Evolutionary conservation across 139 green algal species (phyloP).

Genomic region (Tetradesmus obliquus): DNA sequence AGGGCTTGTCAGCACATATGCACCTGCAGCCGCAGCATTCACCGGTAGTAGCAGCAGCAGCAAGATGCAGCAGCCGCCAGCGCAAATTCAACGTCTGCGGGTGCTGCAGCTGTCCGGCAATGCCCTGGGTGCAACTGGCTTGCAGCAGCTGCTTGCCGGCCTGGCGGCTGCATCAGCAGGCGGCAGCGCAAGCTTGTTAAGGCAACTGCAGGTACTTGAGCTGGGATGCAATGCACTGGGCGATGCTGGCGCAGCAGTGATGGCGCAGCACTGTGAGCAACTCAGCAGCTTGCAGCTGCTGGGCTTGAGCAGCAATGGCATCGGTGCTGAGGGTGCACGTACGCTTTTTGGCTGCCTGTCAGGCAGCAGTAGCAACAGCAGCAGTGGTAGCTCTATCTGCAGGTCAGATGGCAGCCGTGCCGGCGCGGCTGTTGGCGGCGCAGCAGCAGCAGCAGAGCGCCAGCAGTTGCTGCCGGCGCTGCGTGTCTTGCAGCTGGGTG

Average conservation of each 20-base stretch:
- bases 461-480: background rate
- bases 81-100: background rate
- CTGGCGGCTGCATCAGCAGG: background rate
- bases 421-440: background rate
- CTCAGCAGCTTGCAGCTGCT: background rate
- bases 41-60: background rate
- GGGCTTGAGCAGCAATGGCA: background rate
- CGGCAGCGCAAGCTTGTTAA: background rate
- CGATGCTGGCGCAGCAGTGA: background rate
- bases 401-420: background rate
- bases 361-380: background rate
- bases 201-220: slow-evolving; percentile 1
- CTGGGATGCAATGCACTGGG: background rate
- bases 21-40: background rate
- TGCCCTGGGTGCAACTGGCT: background rate
- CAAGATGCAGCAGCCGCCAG: background rate
- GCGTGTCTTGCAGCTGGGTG: slow-evolving; percentile 18
- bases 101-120: slow-evolving; percentile 19
- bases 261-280: background rate
- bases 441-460: background rate
- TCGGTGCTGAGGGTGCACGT: background rate
- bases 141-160: slow-evolving; percentile 1
- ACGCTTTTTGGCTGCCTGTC: slow-evolving; percentile 6
- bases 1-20: background rate
- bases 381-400: background rate